phyloP scores from a whole-genome alignment of 495 filamentous ascomycete species.

The Choiromyces venosus region DNA sequence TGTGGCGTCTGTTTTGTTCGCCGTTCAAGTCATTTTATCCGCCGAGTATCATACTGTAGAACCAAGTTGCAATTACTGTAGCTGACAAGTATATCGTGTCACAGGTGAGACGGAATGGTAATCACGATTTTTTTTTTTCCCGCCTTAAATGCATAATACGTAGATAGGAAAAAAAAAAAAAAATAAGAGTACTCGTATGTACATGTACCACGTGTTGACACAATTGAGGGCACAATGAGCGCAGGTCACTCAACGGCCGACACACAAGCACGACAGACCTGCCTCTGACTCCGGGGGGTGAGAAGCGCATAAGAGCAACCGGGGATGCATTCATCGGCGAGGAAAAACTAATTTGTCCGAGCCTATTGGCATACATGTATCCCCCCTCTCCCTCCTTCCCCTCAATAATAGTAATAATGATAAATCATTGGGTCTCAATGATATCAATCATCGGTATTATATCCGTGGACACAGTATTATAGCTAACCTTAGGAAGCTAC shows the following conservation, averaged over 20 bases:
- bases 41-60: too few species aligned
- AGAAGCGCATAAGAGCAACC: slow-evolving; percentile 76
- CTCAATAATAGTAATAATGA: background rate
- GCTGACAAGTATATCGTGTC: background rate
- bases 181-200: too few species aligned
- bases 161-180: too few species aligned
- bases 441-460: too few species aligned
- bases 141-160: background rate
- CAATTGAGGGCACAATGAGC: background rate
- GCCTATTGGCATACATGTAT: slow-evolving; percentile 67
- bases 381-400: too few species aligned
- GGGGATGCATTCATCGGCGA: slow-evolving; percentile 77
- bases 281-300: slow-evolving; percentile 76
- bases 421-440: background rate
- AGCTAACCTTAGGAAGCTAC: slow-evolving; percentile 46
- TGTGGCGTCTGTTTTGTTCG: too few species aligned
- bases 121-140: slow-evolving; percentile 10
- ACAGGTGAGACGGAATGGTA: slow-evolving; percentile 29
- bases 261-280: slow-evolving; percentile 87
- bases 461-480: too few species aligned
- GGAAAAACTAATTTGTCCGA: slow-evolving; percentile 79
- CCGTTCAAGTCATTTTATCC: too few species aligned
- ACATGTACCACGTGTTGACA: background rate
- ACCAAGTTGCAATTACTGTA: background rate
- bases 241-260: slow-evolving; percentile 77